A percentile compares a stretch with the other conserved stretches of the same genome.
These are phyloP conservation scores for Calendula officinalis DNA, from an alignment of 129 eudicot species.

Conservation along the genomic window DNA sequence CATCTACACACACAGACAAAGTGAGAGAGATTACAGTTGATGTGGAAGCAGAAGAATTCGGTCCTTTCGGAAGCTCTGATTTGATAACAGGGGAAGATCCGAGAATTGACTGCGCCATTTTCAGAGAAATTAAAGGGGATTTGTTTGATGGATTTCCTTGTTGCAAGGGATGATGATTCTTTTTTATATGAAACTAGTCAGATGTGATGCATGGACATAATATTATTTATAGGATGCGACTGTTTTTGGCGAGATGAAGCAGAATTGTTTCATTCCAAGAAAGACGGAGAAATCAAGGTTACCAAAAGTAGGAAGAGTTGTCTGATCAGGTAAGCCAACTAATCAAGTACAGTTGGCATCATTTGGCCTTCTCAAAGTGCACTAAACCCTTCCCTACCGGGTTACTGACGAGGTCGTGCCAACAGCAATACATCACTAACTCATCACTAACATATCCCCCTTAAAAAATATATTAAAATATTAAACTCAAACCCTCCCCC, in stretches of 20 bases:
- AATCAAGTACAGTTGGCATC: not conserved
- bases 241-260: conserved; percentile 44
- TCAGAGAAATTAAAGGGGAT: conserved; percentile 19
- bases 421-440: no score
- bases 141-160: conserved; percentile 19
- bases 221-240: no score
- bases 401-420: no score
- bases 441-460: no score
- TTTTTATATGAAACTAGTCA: not conserved
- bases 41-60: conserved; percentile 20
- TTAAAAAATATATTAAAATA: no score
- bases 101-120: conserved; percentile 55
- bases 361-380: no score
- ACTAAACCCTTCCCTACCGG: no score
- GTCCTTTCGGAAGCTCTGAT: conserved; percentile 30
- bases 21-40: conserved; percentile 40
- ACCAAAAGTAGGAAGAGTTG: conserved; percentile 29
- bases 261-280: conserved; percentile 61
- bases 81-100: conserved; percentile 38
- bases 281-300: conserved; percentile 78
- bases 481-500: no score
- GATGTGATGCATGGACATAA: not conserved
- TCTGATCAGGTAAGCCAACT: conserved; percentile 10
- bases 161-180: conserved; percentile 2
- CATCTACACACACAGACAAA: conserved; percentile 9